These are phyloP conservation scores for Diaporthe vaccinii DNA, from an alignment of 2,329 filamentous ascomycete species.

Conservation along the genomic window DNA sequence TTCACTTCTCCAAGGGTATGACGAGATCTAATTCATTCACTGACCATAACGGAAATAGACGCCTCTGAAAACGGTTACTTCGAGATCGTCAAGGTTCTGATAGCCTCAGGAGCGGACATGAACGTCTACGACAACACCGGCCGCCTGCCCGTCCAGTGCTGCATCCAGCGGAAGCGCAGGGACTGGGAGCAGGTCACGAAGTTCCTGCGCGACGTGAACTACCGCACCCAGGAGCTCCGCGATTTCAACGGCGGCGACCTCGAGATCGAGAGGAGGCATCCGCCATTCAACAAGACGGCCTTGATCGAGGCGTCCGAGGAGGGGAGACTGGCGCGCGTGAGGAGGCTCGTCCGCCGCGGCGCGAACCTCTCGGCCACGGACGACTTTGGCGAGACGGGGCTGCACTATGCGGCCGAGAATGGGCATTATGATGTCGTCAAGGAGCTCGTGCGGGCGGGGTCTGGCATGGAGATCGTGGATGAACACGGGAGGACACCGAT, in stretches of 20 bases:
- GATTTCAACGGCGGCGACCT: neutral
- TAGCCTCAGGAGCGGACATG: constrained; percentile 29
- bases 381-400: constrained; percentile 17
- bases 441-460: constrained; percentile 13
- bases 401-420: constrained; percentile 29
- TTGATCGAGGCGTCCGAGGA: constrained; percentile 15
- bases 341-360: neutral
- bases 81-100: constrained; percentile 19
- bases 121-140: constrained; percentile 29
- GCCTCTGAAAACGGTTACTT: constrained; percentile 27
- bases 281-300: constrained; percentile 14
- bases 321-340: constrained; percentile 2
- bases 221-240: constrained; percentile 25
- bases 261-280: neutral
- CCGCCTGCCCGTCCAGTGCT: constrained; percentile 22
- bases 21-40: too few relatives aligned
- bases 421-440: constrained; percentile 26
- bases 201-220: constrained; percentile 12
- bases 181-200: constrained; percentile 11
- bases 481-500: neutral
- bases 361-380: constrained; percentile 14
- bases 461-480: constrained; percentile 16
- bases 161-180: constrained; percentile 23
- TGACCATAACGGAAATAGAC: neutral
- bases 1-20: neutral